Evolutionary conservation across 139 green algal genomes (phyloP).

Genomic region (Yamagishiella unicocca): DNA sequence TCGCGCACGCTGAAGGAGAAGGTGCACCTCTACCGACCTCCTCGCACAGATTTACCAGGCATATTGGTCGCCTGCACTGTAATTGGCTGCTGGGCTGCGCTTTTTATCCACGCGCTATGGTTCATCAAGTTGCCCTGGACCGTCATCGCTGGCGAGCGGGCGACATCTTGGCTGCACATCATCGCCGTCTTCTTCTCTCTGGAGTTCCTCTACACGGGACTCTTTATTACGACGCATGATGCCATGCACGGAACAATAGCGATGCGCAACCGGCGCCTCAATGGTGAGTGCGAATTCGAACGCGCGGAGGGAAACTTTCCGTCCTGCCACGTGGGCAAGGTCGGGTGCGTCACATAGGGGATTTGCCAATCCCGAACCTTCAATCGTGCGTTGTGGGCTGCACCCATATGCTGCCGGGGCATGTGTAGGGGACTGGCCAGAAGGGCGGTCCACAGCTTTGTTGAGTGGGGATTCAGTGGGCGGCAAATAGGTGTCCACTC

Average conservation of each 20-base stretch:
- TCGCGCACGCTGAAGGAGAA: not conserved
- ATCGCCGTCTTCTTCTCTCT: constrained; percentile 50
- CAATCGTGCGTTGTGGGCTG: too few relatives aligned
- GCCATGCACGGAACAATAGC: constrained; percentile 68
- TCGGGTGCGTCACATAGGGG: too few relatives aligned
- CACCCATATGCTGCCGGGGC: too few relatives aligned
- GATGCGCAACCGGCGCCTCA: constrained; percentile 52
- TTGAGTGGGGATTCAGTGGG: too few relatives aligned
- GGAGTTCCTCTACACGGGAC: constrained; percentile 63
- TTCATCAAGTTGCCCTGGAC: constrained; percentile 47
- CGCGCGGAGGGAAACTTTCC: too few relatives aligned
- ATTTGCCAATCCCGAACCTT: too few relatives aligned
- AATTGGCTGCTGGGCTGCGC: constrained; percentile 51
- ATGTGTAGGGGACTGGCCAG: too few relatives aligned
- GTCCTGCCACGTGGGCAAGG: too few relatives aligned
- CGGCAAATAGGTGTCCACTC: too few relatives aligned
- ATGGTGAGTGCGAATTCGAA: too few relatives aligned
- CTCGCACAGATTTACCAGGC: constrained; percentile 45
- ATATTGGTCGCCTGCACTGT: constrained; percentile 49
- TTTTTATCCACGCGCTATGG: constrained; percentile 58
- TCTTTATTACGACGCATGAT: constrained; percentile 73
- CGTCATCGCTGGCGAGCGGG: not conserved
- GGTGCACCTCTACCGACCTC: constrained; percentile 49
- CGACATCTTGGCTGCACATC: constrained; percentile 45
- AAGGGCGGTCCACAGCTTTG: too few relatives aligned